These are phyloP conservation scores for Colletotrichum filicis DNA, from an alignment of 2,329 filamentous ascomycete species.

Conservation along the genomic window DNA sequence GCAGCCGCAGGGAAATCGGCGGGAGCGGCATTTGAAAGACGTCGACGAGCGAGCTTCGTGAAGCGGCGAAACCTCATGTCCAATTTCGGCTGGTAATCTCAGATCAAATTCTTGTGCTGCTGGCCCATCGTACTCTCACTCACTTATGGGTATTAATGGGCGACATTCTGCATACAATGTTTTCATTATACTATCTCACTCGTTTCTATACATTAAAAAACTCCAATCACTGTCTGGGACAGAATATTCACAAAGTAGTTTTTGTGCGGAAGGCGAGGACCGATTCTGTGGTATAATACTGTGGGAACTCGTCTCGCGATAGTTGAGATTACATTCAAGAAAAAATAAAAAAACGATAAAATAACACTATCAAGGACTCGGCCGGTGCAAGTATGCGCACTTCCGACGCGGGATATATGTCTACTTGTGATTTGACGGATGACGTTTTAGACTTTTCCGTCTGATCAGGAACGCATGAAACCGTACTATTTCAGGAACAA, in stretches of 20 bases:
- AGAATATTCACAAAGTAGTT: not conserved
- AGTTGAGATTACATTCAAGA: not conserved
- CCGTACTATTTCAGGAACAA: not conserved
- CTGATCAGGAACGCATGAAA: constrained; percentile 14
- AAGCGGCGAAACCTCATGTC: constrained; percentile 23
- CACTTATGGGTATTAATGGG: not conserved
- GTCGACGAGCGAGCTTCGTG: not conserved
- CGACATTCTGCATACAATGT: not conserved
- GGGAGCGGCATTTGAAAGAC: not conserved
- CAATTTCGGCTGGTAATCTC: constrained; percentile 16
- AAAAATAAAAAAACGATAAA: not conserved
- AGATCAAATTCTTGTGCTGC: not conserved
- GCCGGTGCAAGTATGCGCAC: not conserved
- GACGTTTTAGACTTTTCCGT: constrained; percentile 13
- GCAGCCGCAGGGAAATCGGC: constrained; percentile 7
- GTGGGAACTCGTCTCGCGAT: not conserved
- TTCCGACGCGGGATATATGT: not conserved
- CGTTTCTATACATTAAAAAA: not conserved
- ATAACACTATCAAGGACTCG: not conserved
- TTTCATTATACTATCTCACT: not conserved
- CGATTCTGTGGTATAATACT: not conserved
- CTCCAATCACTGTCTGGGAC: not conserved
- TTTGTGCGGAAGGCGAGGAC: not conserved
- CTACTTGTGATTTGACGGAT: constrained; percentile 8
- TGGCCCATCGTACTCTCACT: not conserved